Percentiles rank a stretch among this genome's conserved stretches.
phyloP scores from a whole-genome alignment of 495 filamentous ascomycete genomes.

The Pyronema omphalodes region DNA sequence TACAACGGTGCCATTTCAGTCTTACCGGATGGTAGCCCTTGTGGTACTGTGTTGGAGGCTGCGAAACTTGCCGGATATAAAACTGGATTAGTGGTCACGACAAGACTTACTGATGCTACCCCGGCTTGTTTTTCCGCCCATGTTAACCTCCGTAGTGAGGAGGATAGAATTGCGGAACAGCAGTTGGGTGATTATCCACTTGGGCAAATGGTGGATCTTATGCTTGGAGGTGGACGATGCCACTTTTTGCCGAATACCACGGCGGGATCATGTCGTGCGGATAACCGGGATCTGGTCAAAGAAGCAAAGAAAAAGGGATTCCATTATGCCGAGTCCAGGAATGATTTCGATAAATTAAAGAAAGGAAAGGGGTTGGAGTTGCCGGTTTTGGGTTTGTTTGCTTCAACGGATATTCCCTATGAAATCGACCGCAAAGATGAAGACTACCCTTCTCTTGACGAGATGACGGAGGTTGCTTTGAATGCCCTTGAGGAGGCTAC shows the following conservation, averaged over 20 bases:
- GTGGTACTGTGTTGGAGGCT: slow-evolving; percentile 86
- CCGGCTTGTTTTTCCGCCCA: slow-evolving; percentile 89
- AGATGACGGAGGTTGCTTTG: slow-evolving; percentile 76
- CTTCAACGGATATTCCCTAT: slow-evolving; percentile 65
- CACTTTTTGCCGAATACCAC: slow-evolving; percentile 75
- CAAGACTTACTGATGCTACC: slow-evolving; percentile 90
- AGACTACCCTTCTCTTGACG: slow-evolving; percentile 70
- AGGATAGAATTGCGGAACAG: slow-evolving; percentile 82
- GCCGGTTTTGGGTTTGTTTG: slow-evolving; percentile 76
- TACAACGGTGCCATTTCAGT: slow-evolving; percentile 94
- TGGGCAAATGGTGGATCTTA: slow-evolving; percentile 71
- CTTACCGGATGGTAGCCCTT: slow-evolving; percentile 64
- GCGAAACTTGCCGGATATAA: slow-evolving; percentile 79
- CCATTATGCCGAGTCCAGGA: slow-evolving; percentile 51
- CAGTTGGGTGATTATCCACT: slow-evolving; percentile 74
- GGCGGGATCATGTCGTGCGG: slow-evolving; percentile 54
- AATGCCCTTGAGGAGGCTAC: slow-evolving; percentile 67
- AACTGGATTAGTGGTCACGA: slow-evolving; percentile 90
- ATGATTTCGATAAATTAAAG: slow-evolving; percentile 59
- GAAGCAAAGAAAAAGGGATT: slow-evolving; percentile 61
- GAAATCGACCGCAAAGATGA: slow-evolving; percentile 76
- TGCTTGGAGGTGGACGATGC: slow-evolving; percentile 82
- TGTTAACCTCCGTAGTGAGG: slow-evolving; percentile 56
- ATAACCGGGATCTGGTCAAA: slow-evolving; percentile 48
- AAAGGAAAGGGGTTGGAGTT: slow-evolving; percentile 54